Base-by-base conservation (phyloP, 129 eudicot genomes). In the Dittrichia graveolens region DNA sequence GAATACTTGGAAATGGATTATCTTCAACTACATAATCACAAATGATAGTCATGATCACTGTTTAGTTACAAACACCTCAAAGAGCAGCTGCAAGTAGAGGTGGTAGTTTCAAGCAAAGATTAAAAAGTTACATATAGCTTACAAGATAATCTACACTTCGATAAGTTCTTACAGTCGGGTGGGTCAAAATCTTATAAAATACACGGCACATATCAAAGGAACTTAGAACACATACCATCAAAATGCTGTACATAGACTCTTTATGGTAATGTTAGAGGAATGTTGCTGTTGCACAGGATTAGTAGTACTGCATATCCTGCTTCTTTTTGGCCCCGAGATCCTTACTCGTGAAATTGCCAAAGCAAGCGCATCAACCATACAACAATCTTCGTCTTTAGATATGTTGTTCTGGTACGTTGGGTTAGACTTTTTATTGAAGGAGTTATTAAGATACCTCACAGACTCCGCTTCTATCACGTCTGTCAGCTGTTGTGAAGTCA, bases 251-350 rank as follows among this genome's bases (percentile, higher is more conserved):
- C 86, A 82, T 13, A 78, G 82, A 61, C 86, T 73, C 73, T 49
- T 78, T 41, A 73, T 80, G 10, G 72, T 82, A 63, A 82, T 55
- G 83, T 82, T 82, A 74, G 86, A 74, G 15, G 83, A 68, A 69
- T 68, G 79, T 62, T 78, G 64, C 34, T 78, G 80, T 55, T 78
- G 69, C 19, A 49, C 77, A 9, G 84, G 78, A 57, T 63, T 77
- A 45, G 72, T 58, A 39, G 82, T 77, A 80, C 73, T 38, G 71
- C 74, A 79, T 55, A 85, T 57, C 80, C 87, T 75, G 82, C 79
- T 85, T 72, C 90, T 72, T 80, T 85, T 82, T 45, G 90, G 82
- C 53, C 75, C 90, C 0, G 90, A 82, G 14, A 85, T 85, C 53
- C 73, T 79, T 65, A 85, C 73, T 49, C 78, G 79, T 34, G 90